Evolutionary conservation across 1,284 basidiomycete genomes (phyloP).

Genomic region (Coniferiporia sulphurascens): DNA sequence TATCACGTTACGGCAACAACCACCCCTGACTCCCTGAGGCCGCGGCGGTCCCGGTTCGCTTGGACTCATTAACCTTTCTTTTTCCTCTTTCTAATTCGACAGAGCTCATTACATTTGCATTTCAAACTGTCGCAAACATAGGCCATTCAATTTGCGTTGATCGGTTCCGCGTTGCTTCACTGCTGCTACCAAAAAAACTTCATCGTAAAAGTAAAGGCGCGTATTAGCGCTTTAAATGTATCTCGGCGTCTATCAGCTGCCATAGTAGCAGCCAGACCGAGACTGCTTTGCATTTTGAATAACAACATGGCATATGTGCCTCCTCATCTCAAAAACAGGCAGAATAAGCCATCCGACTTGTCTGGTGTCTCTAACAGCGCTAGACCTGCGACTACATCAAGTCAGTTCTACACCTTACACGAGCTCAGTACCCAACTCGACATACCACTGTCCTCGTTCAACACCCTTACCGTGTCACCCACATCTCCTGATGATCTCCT

Average conservation of each 20-base stretch:
- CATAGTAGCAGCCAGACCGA: not conserved
- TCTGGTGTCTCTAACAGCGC: not conserved
- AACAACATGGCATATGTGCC: slow-evolving; percentile 13
- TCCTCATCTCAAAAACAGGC: slow-evolving; percentile 6
- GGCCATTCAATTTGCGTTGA: too few species aligned
- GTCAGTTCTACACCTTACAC: not conserved
- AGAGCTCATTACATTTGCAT: too few species aligned
- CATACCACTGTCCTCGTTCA: not conserved
- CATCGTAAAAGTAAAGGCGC: too few species aligned
- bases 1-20: too few species aligned
- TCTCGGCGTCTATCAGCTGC: not conserved
- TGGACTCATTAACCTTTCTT: too few species aligned
- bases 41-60: too few species aligned
- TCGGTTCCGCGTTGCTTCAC: too few species aligned
- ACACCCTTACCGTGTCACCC: slow-evolving; percentile 3
- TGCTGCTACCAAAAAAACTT: too few species aligned
- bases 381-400: not conserved
- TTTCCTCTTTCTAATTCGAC: too few species aligned
- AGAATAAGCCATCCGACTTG: not conserved
- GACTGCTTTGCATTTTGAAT: not conserved
- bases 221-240: not conserved
- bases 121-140: too few species aligned
- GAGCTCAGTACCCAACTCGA: not conserved
- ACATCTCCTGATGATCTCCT: not conserved
- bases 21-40: too few species aligned